Evolutionary conservation across 306 rosid species (phyloP), one percentile per base, ranked within the genome.

Genomic region (Citrullus colocynthis): DNA sequence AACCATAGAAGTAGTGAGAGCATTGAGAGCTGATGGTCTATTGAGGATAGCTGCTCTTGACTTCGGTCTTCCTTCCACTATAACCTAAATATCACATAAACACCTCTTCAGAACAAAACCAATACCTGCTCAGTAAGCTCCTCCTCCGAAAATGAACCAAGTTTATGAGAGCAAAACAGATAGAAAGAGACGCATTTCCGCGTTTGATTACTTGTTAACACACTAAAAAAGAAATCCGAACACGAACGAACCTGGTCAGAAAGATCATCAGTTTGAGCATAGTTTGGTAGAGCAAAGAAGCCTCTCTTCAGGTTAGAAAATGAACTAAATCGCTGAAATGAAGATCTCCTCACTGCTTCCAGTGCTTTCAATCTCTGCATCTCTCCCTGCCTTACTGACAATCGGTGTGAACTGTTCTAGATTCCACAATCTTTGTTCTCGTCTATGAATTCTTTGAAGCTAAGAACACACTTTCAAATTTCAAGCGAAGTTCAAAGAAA

Each of bases 1-100:
- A 57, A 88, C 91, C 98, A 91, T 91, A 28, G 91, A 81, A 81
- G 84, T 79, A 60, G 87, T 85, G 82, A 93, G 89, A 57, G 93
- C 90, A 79, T 89, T 93, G 32, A 93, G 86, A 75, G 86, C 82
- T 42, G 91, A 84, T 6, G 97, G 93, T 61, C 96, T 83, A 83
- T 91, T 88, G 83, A 93, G 92, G 78, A 91, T 83, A 36, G 98
- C 96, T 28, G 93, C 80, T 85, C 98, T 89, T 34, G 93, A 91
- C 75, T 87, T 93, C 45, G 92, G 88, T 83, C 89, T 87, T 86
- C 98, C 98, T 86, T 91, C 89, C 62, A 93, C 98, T 74, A 80
- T 77, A 85, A 93, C 90, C 98, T 93, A 86, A 74, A 82, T 49
- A 78, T 14, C 76, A 57, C 5, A 60, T 28, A 73, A 67, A 78